Percentiles rank a stretch among this genome's conserved stretches.
These are phyloP conservation scores for Ceratobasidium sp. DNA, from an alignment of 1,284 basidiomycete genomes.

Conservation along the genomic window DNA sequence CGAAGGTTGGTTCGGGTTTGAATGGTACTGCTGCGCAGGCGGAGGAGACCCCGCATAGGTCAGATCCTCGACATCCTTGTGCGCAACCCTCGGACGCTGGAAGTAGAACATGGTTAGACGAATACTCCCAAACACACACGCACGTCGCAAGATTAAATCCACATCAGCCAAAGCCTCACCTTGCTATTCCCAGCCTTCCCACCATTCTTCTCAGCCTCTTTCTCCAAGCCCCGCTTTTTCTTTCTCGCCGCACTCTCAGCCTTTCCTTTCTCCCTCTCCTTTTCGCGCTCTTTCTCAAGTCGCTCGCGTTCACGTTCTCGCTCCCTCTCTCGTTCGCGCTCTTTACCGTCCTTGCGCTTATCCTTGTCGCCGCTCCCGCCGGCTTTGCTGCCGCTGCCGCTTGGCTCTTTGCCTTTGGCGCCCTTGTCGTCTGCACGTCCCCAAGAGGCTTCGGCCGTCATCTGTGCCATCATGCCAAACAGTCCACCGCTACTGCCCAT, in stretches of 20 bases:
- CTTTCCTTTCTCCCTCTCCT: conserved; percentile 46
- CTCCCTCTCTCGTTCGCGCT: conserved; percentile 64
- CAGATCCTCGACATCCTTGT: conserved; percentile 45
- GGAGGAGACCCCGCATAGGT: conserved; percentile 42
- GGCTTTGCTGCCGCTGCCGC: conserved; percentile 52
- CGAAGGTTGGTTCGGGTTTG: conserved; percentile 51
- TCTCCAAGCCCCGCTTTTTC: conserved; percentile 51
- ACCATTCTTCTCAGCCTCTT: conserved; percentile 58
- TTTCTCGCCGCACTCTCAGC: conserved; percentile 50
- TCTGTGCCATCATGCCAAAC: conserved; percentile 60
- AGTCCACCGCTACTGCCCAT: conserved; percentile 55
- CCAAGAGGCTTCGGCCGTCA: conserved; percentile 52
- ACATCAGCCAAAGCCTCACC: conserved; percentile 50
- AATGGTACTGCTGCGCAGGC: conserved; percentile 46
- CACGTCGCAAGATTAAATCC: conserved; percentile 26
- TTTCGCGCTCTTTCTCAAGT: conserved; percentile 33
- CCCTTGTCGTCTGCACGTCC: conserved; percentile 46
- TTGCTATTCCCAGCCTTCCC: conserved; percentile 50
- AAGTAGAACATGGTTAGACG: conserved; percentile 13
- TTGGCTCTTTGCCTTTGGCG: conserved; percentile 52
- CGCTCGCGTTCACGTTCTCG: conserved; percentile 70
- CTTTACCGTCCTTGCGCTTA: conserved; percentile 54
- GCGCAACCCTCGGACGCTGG: conserved; percentile 43
- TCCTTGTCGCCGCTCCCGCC: conserved; percentile 46
- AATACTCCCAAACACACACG: neutral